Evolutionary conservation across 768 basidiomycete species (phyloP).

Genomic region (Mycena haematopus): DNA sequence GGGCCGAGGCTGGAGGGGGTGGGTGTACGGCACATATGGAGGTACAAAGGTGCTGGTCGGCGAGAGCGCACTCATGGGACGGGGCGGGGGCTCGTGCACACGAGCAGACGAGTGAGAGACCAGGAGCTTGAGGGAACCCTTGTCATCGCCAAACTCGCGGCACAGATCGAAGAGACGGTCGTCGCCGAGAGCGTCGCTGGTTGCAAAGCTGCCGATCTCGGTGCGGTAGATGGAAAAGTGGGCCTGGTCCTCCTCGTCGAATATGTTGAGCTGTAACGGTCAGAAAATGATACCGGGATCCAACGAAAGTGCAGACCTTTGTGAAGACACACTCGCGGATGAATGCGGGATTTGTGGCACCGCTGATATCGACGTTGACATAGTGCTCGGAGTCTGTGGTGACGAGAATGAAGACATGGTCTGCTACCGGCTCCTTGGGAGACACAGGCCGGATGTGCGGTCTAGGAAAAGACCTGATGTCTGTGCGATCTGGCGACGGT

Average conservation of each 20-base stretch:
- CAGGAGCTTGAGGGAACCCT: conserved; percentile 84
- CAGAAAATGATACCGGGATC: conserved; percentile 14
- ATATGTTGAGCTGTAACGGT: conserved; percentile 68
- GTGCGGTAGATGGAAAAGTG: conserved; percentile 86
- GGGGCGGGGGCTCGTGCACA: conserved; percentile 58
- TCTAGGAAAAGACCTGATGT: conserved; percentile 16
- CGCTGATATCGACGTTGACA: conserved; percentile 73
- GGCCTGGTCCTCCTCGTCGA: conserved; percentile 79
- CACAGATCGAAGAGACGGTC: conserved; percentile 78
- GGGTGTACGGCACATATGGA: conserved; percentile 48
- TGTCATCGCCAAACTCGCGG: conserved; percentile 72
- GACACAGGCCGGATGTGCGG: conserved; percentile 38
- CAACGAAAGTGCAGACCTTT: conserved; percentile 57
- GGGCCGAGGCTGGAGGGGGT: conserved; percentile 53
- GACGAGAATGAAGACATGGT: conserved; percentile 64
- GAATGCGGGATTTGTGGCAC: conserved; percentile 65
- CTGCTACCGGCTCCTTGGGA: conserved; percentile 44
- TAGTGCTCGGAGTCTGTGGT: conserved; percentile 81
- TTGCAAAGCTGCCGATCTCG: conserved; percentile 80
- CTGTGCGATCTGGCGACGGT: conserved; percentile 36
- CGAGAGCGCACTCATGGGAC: conserved; percentile 39
- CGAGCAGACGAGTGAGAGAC: conserved; percentile 69
- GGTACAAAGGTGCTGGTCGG: conserved; percentile 57
- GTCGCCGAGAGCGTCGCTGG: conserved; percentile 74
- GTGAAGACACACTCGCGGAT: conserved; percentile 84